A percentile compares a stretch with the other conserved stretches of the same genome.
These are phyloP conservation scores for Amanita rimosa DNA, from an alignment of 768 basidiomycete genomes.

Conservation along the genomic window DNA sequence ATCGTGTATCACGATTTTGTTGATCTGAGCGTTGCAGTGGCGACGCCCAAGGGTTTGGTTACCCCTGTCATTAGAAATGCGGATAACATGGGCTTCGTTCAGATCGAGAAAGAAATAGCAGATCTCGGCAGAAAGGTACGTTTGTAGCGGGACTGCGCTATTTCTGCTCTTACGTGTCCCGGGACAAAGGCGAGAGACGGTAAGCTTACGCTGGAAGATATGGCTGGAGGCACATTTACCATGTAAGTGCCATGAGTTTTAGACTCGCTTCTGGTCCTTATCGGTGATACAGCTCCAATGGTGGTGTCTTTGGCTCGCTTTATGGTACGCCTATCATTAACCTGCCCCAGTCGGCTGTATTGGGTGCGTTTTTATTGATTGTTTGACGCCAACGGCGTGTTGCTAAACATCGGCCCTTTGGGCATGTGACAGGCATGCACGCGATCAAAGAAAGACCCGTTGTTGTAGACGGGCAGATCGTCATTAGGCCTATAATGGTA, in stretches of 20 bases:
- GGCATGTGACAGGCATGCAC: conserved; percentile 63
- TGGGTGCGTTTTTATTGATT: conserved; percentile 37
- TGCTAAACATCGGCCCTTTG: neutral
- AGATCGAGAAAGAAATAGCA: conserved; percentile 90
- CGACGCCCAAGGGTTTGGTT: conserved; percentile 94
- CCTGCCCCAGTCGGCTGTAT: conserved; percentile 87
- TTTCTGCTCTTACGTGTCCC: conserved; percentile 4
- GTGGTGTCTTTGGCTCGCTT: conserved; percentile 95
- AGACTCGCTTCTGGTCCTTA: neutral
- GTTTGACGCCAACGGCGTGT: neutral
- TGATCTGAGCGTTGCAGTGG: conserved; percentile 92
- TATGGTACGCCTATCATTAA: conserved; percentile 99
- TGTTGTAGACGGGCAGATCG: conserved; percentile 91
- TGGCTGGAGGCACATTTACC: conserved; percentile 98
- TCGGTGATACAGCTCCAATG: conserved; percentile 66
- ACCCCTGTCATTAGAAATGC: conserved; percentile 92
- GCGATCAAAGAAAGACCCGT: conserved; percentile 85
- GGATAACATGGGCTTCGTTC: conserved; percentile 76
- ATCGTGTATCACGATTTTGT: conserved; percentile 90
- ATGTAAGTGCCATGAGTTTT: conserved; percentile 45
- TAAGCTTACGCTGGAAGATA: conserved; percentile 94
- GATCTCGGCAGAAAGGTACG: conserved; percentile 79
- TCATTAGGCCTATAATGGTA: conserved; percentile 95
- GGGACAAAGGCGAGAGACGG: conserved; percentile 67
- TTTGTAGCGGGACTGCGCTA: neutral